These are phyloP conservation scores for Flaveria trinervia DNA, from an alignment of 129 eudicot species.

Conservation along the genomic window DNA sequence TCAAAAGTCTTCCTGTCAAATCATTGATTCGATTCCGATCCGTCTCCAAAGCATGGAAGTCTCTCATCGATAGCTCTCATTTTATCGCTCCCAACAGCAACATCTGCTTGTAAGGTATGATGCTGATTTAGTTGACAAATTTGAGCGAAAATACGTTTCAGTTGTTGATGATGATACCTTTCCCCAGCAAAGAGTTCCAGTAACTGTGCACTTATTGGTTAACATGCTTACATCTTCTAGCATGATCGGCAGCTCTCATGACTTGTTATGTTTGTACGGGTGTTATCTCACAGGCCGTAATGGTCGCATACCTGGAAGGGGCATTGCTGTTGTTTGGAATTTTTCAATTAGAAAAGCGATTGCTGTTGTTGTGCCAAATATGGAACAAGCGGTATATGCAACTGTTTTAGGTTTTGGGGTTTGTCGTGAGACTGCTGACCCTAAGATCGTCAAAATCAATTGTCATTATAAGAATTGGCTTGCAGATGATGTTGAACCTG, in stretches of 20 bases:
- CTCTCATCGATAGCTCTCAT: not conserved
- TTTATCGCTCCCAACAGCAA: not conserved
- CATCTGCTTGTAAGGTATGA: not conserved
- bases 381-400: not conserved
- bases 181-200: not conserved
- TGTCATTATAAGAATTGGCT: not conserved
- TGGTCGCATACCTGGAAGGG: not conserved
- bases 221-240: not conserved
- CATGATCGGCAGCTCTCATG: not conserved
- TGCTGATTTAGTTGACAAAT: no score
- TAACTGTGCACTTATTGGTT: not conserved
- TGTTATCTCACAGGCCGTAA: constrained; percentile 7
- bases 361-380: not conserved
- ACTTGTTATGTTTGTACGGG: not conserved
- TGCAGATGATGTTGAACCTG: not conserved
- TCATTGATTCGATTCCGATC: not conserved
- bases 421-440: constrained; percentile 29
- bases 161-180: not conserved
- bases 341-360: not conserved
- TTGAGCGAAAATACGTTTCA: not conserved
- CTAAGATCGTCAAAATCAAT: constrained; percentile 34
- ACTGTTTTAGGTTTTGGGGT: constrained; percentile 47
- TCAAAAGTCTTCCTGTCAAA: not conserved
- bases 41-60: constrained; percentile 10
- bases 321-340: not conserved